Base-by-base conservation (phyloP, 148 eudicot species). In the Amaranthus cruentus region DNA sequence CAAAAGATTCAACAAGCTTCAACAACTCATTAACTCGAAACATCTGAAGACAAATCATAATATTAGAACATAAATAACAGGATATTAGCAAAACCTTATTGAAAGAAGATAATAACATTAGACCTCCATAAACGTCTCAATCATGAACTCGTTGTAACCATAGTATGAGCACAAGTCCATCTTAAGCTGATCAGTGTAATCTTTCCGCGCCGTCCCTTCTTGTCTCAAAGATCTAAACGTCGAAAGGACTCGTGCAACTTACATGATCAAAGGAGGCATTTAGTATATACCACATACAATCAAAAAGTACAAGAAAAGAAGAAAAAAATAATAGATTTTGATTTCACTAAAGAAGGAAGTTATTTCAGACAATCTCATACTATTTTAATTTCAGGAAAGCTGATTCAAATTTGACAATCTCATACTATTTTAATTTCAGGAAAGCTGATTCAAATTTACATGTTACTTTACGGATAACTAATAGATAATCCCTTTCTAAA, bases 1-100 rank as follows among this genome's bases (percentile, higher is more conserved):
- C 98, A 88, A 94, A 91, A 79, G 93, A 89, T 89, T 94, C 98
- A 79, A 94, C 88, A 18, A 94, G 88, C 75, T 91, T 89, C 83
- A 91, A 82, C 42, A 94, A 90, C 76, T 94, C 98, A 71, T 81
- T 86, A 70, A 80, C 89, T 6, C 90, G 90, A 79, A 94, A 91
- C 96, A 91, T 83, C 98, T 94, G 86, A 67, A 54, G 55, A 62
- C 14, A 61, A 71, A 61, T 48, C 14, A 73, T 43, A 13, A 68
- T 14, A 42, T 68, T n/a, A 55, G 11, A 4, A 11, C 46, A 58
- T 49, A 67, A 38, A 8, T 28, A 49, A 13, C 10, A 68, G 49
- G 18, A 47, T 21, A 5, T 62, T 4, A 4, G 14, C 50, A 47
- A 21, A 55, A 44, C 2, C 51, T 7, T 13, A 52, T 5, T 52